Percentiles rank a stretch among this genome's conserved stretches.
Evolutionary conservation across 768 basidiomycete genomes (phyloP).

Genomic region (Termitomyces heimii): DNA sequence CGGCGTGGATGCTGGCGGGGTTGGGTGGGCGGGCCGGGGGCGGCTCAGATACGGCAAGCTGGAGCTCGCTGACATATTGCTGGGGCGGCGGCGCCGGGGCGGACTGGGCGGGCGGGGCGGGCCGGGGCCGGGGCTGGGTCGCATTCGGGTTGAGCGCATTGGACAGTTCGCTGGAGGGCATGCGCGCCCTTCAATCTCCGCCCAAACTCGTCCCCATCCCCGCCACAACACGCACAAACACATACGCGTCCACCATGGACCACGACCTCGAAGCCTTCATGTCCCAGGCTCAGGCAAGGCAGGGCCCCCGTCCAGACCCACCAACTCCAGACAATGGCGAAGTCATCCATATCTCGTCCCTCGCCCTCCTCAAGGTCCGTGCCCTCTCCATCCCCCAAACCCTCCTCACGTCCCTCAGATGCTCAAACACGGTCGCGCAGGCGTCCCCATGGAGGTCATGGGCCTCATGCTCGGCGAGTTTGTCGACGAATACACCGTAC

Average conservation of each 20-base stretch:
- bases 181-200: constrained; percentile 14
- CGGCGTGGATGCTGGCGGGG: constrained; percentile 32
- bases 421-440: constrained; percentile 98
- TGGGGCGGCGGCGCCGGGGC: constrained; percentile 24
- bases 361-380: constrained; percentile 91
- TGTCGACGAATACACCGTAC: constrained; percentile 94
- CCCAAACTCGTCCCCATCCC: constrained; percentile 8
- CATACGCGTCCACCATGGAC: constrained; percentile 51
- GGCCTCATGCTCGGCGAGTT: constrained; percentile 97
- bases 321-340: constrained; percentile 82
- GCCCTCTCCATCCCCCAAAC: neutral
- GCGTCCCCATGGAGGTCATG: constrained; percentile 99
- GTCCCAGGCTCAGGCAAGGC: constrained; percentile 38
- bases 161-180: constrained; percentile 70
- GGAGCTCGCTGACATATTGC: constrained; percentile 52
- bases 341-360: constrained; percentile 94
- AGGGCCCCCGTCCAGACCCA: constrained; percentile 38
- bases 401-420: constrained; percentile 52
- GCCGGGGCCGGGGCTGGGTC: constrained; percentile 34
- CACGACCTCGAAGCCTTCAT: constrained; percentile 45
- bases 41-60: constrained; percentile 49
- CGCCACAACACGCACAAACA: constrained; percentile 26
- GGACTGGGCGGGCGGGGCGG: neutral
- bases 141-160: constrained; percentile 73
- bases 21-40: constrained; percentile 26